Evolutionary conservation across 495 filamentous ascomycete genomes (phyloP).

Genomic region (Hypoxylon fragiforme): DNA sequence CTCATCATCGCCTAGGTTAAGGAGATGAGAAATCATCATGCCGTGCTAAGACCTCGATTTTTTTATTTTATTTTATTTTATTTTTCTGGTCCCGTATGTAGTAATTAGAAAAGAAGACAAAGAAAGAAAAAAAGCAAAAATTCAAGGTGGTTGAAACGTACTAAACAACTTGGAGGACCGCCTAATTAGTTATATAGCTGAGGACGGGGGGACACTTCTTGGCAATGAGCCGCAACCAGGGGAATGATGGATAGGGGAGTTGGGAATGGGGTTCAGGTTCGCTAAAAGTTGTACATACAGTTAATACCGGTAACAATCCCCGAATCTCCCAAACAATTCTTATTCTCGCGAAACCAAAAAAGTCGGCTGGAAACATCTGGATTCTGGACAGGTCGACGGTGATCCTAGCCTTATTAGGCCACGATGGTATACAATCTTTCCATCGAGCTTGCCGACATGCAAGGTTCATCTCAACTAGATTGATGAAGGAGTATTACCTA

Average conservation of each 20-base stretch:
- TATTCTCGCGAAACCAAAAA: too few relatives aligned
- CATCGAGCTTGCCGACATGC: not conserved
- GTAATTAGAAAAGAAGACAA: too few relatives aligned
- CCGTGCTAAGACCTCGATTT: constrained; percentile 18
- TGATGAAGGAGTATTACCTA: constrained; percentile 5
- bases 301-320: too few relatives aligned
- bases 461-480: constrained; percentile 7
- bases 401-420: not conserved
- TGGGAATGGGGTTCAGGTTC: not conserved
- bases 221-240: constrained; percentile 2
- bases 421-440: not conserved
- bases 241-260: not conserved
- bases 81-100: too few relatives aligned
- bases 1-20: constrained; percentile 30
- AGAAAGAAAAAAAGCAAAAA: constrained; percentile 10
- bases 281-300: too few relatives aligned
- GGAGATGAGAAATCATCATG: constrained; percentile 24
- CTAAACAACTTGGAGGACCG: constrained; percentile 12
- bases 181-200: constrained; percentile 7
- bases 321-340: too few relatives aligned
- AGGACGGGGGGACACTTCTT: constrained; percentile 1
- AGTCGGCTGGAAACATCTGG: not conserved
- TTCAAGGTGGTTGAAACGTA: constrained; percentile 16
- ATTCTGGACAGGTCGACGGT: too few relatives aligned
- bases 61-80: too few relatives aligned